These are phyloP conservation scores for Reutealis trisperma DNA, from an alignment of 345 rosid genomes.

Conservation along the genomic window DNA sequence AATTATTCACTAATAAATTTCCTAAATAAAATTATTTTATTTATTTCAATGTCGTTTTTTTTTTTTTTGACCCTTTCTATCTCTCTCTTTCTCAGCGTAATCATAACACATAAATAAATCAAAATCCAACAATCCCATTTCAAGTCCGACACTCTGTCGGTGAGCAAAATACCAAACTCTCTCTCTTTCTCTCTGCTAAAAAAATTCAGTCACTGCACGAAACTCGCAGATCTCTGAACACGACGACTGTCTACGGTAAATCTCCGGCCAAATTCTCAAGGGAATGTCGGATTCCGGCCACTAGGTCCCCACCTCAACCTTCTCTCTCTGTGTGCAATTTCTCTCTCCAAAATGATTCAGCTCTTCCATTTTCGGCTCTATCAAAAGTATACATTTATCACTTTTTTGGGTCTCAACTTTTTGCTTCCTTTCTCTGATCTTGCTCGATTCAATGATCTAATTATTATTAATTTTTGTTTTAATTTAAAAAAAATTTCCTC, in stretches of 20 bases:
- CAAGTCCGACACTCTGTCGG: conserved; percentile 49
- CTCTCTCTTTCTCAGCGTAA: conserved; percentile 29
- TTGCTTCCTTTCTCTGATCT: conserved; percentile 4
- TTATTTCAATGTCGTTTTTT: not conserved
- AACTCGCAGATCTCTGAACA: not conserved
- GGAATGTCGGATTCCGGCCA: conserved; percentile 29
- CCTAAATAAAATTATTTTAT: not conserved
- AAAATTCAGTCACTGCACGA: not conserved
- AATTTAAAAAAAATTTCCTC: not conserved
- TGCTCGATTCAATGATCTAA: not conserved
- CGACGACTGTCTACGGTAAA: not conserved
- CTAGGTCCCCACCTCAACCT: conserved; percentile 12
- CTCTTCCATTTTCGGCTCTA: not conserved
- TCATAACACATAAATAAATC: conserved; percentile 38
- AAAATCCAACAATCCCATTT: conserved; percentile 43
- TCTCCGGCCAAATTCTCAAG: conserved; percentile 23
- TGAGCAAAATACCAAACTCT: conserved; percentile 10
- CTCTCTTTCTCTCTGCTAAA: conserved; percentile 21
- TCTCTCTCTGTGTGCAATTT: not conserved
- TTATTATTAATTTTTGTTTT: no score
- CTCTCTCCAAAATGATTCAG: conserved; percentile 2
- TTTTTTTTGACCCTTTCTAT: no score
- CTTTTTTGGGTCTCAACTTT: not conserved
- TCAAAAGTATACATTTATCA: not conserved
- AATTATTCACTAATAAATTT: no score